Evolutionary conservation across 2,329 filamentous ascomycete species (phyloP).

Genomic region (Ceratocystis cubensis): DNA sequence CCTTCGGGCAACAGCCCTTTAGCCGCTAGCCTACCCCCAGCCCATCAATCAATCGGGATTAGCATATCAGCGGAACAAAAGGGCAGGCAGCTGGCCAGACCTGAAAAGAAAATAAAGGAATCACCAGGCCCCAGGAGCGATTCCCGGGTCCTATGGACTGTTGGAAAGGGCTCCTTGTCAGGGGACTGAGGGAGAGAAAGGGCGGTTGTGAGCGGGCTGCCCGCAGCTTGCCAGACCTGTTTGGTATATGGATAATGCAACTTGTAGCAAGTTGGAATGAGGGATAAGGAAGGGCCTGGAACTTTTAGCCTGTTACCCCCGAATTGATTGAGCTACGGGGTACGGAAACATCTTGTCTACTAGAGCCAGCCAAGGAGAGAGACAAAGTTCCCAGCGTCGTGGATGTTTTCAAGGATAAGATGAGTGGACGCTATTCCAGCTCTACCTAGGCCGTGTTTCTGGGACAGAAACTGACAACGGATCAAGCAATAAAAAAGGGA

Average conservation of each 20-base stretch:
- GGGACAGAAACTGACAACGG: slow-evolving; percentile 3
- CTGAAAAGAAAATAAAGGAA: not conserved
- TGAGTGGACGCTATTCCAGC: not conserved
- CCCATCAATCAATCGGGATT: not conserved
- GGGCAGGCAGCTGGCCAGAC: not conserved
- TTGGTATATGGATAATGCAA: not conserved
- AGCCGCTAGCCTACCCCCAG: not conserved
- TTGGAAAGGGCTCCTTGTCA: not conserved
- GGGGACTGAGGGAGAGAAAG: not conserved
- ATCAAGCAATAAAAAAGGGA: slow-evolving; percentile 1
- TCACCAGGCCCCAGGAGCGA: not conserved
- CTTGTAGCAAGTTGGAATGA: not conserved
- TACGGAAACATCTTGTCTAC: not conserved
- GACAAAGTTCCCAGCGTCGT: slow-evolving; percentile 3
- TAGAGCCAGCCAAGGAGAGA: not conserved
- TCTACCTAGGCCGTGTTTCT: slow-evolving; percentile 6
- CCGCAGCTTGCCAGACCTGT: not conserved
- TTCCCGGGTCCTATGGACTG: not conserved
- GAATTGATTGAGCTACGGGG: not conserved
- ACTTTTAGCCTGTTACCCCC: not conserved
- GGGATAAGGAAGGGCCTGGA: slow-evolving; percentile 4
- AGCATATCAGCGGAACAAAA: not conserved
- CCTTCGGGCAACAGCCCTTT: not conserved
- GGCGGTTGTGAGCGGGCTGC: not conserved
- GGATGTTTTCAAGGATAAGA: slow-evolving; percentile 3